Evolutionary conservation across 2,329 filamentous ascomycete species (phyloP).

Genomic region (Colletotrichum lupini): DNA sequence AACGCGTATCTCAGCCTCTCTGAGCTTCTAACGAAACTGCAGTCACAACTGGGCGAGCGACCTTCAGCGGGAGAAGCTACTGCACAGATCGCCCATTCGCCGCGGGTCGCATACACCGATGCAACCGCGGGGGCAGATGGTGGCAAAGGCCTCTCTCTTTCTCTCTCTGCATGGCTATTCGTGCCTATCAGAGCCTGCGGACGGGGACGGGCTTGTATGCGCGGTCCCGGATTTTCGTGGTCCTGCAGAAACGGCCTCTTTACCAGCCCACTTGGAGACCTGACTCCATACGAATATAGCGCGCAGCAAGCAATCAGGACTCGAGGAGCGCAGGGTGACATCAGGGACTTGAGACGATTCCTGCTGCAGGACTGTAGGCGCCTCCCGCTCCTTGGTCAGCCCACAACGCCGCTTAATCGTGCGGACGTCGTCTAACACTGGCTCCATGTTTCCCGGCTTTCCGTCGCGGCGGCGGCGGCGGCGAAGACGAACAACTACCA

Average conservation of each 20-base stretch:
- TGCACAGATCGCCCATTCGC: constrained; percentile 30
- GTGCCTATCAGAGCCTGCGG: neutral
- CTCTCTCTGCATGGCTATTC: neutral
- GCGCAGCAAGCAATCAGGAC: neutral
- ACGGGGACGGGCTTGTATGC: neutral
- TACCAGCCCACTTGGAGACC: neutral
- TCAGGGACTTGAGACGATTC: constrained; percentile 30
- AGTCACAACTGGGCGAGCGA: neutral
- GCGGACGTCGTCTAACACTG: constrained; percentile 29
- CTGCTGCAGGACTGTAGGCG: constrained; percentile 23
- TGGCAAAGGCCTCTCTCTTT: neutral
- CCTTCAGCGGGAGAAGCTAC: constrained; percentile 11
- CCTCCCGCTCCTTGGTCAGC: constrained; percentile 33
- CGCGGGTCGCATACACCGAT: constrained; percentile 24
- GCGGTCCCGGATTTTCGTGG: neutral
- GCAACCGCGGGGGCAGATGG: constrained; percentile 9
- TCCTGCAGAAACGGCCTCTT: neutral
- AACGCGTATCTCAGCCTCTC: neutral
- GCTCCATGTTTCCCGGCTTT: constrained; percentile 19
- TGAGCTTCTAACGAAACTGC: neutral
- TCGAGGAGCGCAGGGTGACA: constrained; percentile 13
- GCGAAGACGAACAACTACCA: neutral
- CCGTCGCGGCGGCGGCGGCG: neutral
- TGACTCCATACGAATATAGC: neutral
- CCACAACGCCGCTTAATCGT: constrained; percentile 31